Evolutionary conservation across 495 filamentous ascomycete genomes (phyloP), one percentile per base, ranked within the genome.

Genomic region (Penicillium dipodomyicola): DNA sequence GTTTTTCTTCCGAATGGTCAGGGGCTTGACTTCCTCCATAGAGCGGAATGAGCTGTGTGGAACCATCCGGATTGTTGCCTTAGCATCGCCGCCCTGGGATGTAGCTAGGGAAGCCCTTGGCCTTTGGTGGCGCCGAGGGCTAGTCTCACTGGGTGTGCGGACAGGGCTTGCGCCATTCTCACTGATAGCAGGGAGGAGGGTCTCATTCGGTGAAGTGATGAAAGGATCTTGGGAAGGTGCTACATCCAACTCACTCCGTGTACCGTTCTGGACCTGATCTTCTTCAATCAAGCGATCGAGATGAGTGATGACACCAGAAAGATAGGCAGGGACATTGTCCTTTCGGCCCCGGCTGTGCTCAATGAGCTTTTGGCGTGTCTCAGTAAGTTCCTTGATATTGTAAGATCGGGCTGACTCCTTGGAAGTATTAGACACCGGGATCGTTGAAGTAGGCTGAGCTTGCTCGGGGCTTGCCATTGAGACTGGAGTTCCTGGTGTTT

Each of bases 271-370:
- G 1, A 14, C 33, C 41, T 67, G 46, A 11, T 75, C 75, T 35
- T 81, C 74, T 52, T 82, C 74, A 63, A 86, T 84, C 49, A 87
- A 69, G n/a, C 79, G 72, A 64, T 87, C 84, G 27, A 87, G 72
- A 52, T 87, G 80, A 1, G 75, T 74, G 40, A 89, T 83, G 3
- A 89, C 79, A 32, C 82, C 79, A 19, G 80, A 77, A 27, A 88
- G 67, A 56, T 81, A 81, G 0, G 63, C 72, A 2, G 76, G 73
- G 20, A 77, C 63, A 11, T 72, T 68, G 9, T 75, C 65, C 6
- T 65, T 68, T 17, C 74, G 68, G 33, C 68, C 74, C 12, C 65
- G 63, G 12, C 62, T 73, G 11, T 78, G 74, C 48, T 81, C 73
- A 15, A 80, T 73, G 17, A 87, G 71, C 57, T 78, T 76, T 19